A percentile compares a stretch with the other conserved stretches of the same genome.
Conservation (phyloP, 202 grass and related monocot genomes). For the Schoenoplectus tabernaemontani region DNA sequence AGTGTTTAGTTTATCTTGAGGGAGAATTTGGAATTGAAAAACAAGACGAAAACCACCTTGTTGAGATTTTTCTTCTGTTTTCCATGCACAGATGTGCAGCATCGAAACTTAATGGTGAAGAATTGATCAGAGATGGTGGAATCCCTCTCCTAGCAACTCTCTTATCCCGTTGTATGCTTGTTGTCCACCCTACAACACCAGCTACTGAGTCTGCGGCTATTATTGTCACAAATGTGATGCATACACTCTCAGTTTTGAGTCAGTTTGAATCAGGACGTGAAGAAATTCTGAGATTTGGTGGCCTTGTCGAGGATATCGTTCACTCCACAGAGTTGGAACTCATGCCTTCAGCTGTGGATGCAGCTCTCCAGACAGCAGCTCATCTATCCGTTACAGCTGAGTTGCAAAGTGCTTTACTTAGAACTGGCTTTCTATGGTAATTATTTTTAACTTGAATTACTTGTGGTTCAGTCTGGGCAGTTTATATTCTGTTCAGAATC, state of each 20-base stretch:
- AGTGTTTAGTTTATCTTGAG: not conserved
- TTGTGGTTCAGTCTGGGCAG: not conserved
- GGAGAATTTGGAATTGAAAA: not conserved
- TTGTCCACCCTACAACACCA: slow-evolving; percentile 87
- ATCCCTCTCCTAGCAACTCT: slow-evolving; percentile 90
- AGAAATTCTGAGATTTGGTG: slow-evolving; percentile 81
- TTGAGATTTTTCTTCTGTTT: not conserved
- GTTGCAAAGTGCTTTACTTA: slow-evolving; percentile 72
- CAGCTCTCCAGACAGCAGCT: slow-evolving; percentile 72
- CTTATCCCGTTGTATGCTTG: slow-evolving; percentile 95
- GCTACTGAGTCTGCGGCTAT: slow-evolving; percentile 84
- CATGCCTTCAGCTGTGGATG: slow-evolving; percentile 82
- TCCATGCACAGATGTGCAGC: slow-evolving; percentile 56
- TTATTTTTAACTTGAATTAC: not conserved
- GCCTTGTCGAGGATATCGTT: slow-evolving; percentile 90
- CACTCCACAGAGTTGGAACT: slow-evolving; percentile 90
- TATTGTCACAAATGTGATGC: slow-evolving; percentile 97
- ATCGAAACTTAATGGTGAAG: slow-evolving; percentile 94
- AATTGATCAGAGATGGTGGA: slow-evolving; percentile 90
- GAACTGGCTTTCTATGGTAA: slow-evolving; percentile 93
- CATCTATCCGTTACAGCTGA: slow-evolving; percentile 71
- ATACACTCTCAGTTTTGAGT: slow-evolving; percentile 76
- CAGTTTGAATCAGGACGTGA: slow-evolving; percentile 74
- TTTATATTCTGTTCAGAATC: not conserved
- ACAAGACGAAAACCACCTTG: not conserved